phyloP scores from a whole-genome alignment of 1,284 basidiomycete species.

The Ustilago loliicola region DNA sequence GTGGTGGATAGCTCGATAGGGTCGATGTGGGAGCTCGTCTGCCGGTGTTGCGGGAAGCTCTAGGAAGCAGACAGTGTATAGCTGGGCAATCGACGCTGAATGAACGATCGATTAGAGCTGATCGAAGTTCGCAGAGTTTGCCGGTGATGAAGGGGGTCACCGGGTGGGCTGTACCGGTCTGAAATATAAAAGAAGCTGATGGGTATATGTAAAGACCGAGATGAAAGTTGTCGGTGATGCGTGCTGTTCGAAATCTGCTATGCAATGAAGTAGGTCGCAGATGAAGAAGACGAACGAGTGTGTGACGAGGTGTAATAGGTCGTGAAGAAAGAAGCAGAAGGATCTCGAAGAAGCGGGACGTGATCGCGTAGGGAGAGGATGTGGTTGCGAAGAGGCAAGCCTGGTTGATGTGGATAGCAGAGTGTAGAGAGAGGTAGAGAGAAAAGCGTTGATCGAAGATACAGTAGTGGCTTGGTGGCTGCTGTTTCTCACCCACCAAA shows the following conservation, averaged over 20 bases:
- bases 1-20: too few relatives aligned
- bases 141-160: neutral
- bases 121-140: neutral
- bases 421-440: neutral
- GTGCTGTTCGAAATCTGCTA: neutral
- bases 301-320: neutral
- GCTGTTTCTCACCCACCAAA: neutral
- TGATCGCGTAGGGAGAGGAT: neutral
- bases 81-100: neutral
- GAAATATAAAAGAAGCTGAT: neutral
- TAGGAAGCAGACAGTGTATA: conserved; percentile 21
- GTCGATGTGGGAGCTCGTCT: neutral
- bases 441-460: neutral
- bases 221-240: neutral
- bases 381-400: neutral
- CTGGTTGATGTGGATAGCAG: neutral
- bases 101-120: neutral
- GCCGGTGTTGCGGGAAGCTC: neutral
- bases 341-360: conserved; percentile 1
- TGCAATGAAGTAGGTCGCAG: neutral
- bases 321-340: conserved; percentile 4
- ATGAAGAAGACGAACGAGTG: neutral
- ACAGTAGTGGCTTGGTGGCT: too few relatives aligned
- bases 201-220: neutral
- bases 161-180: neutral